Evolutionary conservation across 2,329 filamentous ascomycete genomes (phyloP).

Genomic region (Madurella fahalii): DNA sequence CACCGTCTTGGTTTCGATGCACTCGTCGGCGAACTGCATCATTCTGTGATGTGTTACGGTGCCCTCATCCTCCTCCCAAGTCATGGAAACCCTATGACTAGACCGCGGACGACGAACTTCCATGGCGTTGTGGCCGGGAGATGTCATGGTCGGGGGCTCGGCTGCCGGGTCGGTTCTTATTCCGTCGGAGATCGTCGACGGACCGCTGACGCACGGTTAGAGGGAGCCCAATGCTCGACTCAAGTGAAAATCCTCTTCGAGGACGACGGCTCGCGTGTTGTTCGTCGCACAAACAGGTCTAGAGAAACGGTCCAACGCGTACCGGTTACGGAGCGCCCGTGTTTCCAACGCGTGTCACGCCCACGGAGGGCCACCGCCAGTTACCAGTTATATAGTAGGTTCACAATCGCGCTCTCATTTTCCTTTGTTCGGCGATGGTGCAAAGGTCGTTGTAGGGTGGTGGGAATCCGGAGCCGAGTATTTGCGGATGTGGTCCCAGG

Average conservation of each 20-base stretch:
- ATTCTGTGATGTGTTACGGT: constrained; percentile 22
- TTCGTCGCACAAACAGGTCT: background rate
- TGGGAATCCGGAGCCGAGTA: background rate
- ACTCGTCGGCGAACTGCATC: constrained; percentile 57
- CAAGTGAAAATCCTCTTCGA: background rate
- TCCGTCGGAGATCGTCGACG: background rate
- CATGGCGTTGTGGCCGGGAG: constrained; percentile 25
- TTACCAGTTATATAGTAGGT: constrained; percentile 6
- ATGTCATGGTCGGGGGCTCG: background rate
- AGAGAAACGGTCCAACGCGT: constrained; percentile 14
- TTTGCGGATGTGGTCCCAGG: background rate
- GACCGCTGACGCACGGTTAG: background rate
- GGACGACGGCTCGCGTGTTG: constrained; percentile 1
- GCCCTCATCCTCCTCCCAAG: constrained; percentile 32
- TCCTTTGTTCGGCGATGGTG: constrained; percentile 1
- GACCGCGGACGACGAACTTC: constrained; percentile 33
- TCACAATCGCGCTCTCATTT: constrained; percentile 13
- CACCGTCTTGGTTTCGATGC: constrained; percentile 66
- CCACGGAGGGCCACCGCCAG: constrained; percentile 9
- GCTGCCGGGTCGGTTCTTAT: background rate
- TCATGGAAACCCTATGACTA: constrained; percentile 34
- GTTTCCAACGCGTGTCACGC: constrained; percentile 15
- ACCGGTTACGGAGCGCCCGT: constrained; percentile 14
- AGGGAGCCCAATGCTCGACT: background rate
- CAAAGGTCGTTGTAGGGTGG: background rate